Conservation (phyloP, 129 eudicot species). For the Centella asiatica region DNA sequence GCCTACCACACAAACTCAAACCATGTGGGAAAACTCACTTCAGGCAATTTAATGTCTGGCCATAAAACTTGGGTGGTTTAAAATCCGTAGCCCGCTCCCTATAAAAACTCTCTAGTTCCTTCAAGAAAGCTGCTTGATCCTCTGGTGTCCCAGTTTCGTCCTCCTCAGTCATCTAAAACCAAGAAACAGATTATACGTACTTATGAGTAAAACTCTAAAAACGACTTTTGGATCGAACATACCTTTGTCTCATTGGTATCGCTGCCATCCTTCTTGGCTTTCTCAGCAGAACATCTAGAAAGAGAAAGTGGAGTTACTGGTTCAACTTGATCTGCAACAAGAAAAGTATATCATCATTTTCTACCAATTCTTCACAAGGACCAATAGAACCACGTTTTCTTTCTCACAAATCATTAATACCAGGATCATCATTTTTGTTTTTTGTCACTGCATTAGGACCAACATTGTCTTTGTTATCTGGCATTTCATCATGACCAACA, state of each 20-base stretch:
- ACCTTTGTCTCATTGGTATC: slow-evolving; percentile 34
- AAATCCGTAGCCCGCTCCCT: slow-evolving; percentile 53
- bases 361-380: slow-evolving; percentile 10
- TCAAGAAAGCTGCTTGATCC: slow-evolving; percentile 75
- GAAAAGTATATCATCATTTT: background rate
- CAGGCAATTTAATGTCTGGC: slow-evolving; percentile 68
- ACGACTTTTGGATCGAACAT: slow-evolving; percentile 3
- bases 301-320: slow-evolving; percentile 24
- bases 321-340: slow-evolving; percentile 27
- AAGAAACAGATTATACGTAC: slow-evolving; percentile 7
- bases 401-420: background rate
- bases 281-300: slow-evolving; percentile 25
- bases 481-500: slow-evolving; percentile 20
- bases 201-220: background rate
- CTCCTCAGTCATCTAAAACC: slow-evolving; percentile 52
- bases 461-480: slow-evolving; percentile 22
- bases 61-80: slow-evolving; percentile 86
- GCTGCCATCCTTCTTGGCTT: slow-evolving; percentile 27
- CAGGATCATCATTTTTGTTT: background rate
- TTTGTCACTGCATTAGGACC: background rate
- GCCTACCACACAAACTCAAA: background rate
- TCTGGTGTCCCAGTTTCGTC: slow-evolving; percentile 74
- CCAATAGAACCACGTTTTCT: background rate
- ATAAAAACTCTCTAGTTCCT: slow-evolving; percentile 56
- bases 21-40: slow-evolving; percentile 36